Base-by-base conservation (phyloP, 208 protist species). In the Leishmania martiniquensis region DNA sequence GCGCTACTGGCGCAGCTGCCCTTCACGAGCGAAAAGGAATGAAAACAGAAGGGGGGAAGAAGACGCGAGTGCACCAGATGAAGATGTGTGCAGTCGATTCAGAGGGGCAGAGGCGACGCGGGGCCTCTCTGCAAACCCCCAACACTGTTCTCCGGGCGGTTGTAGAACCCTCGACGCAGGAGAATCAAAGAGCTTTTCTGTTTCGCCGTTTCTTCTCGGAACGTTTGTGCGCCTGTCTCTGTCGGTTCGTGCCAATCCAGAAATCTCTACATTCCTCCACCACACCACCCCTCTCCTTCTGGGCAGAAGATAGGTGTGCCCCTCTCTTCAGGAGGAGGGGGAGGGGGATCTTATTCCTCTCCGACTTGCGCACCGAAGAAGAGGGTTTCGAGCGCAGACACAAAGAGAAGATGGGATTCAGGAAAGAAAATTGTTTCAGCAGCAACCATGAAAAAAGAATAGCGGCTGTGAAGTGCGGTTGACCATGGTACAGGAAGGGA, bases 381-480 rank as follows among this genome's bases (percentile, higher is more conserved):
- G 45, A 80, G 51, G 72, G 20, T 4, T 63, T 39, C 67, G 65
- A 80, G 55, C 62, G 57, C 72, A 72, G n/a, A n/a, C n/a, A n/a
- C n/a, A 80, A 44, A 72, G 72, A 73, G 39, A 66, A 80, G 47
- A n/a, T 79, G 63, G 55, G 13, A 78, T 67, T 63, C 29, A 49
- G 54, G 13, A 37, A 25, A 57, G 66, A 42, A 65, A 59, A 57
- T 6, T n/a, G 37, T 32, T 67, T 25, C 39, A 1, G 12, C 44
- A 9, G 2, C 42, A 47, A 69, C 29, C 42, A 49, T 69, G 44
- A 49, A 29, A 69, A 60, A 80, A 52, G 39, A 52, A 9, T 37
- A n/a, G 29, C 39, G 2, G 25, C n/a, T 47, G 1, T 44, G n/a
- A 22, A 47, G 42, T 32, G 68, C 51, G 22, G 13, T 20, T 12